Evolutionary conservation across 2,329 filamentous ascomycete genomes (phyloP).

Genomic region (Apiospora aurea): DNA sequence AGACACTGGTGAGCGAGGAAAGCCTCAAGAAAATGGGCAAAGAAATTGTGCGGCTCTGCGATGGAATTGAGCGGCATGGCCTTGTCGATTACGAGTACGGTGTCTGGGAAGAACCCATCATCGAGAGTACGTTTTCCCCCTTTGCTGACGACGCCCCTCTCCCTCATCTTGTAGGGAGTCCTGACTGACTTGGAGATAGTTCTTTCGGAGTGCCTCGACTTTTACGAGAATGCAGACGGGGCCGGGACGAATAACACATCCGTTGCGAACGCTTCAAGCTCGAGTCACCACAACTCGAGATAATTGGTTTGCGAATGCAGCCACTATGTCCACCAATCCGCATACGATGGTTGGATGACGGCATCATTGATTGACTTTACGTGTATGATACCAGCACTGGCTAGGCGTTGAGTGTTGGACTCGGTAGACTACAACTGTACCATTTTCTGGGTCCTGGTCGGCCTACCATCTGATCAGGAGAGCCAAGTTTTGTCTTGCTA

Average conservation of each 20-base stretch:
- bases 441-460: slow-evolving; percentile 19
- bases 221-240: slow-evolving; percentile 51
- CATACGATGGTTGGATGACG: slow-evolving; percentile 1
- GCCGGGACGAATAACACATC: slow-evolving; percentile 40
- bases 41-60: slow-evolving; percentile 82
- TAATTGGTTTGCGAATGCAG: background rate
- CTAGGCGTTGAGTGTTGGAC: slow-evolving; percentile 22
- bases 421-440: slow-evolving; percentile 18
- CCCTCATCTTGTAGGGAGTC: background rate
- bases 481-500: background rate
- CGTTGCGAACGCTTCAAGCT: slow-evolving; percentile 32
- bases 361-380: slow-evolving; percentile 22
- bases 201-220: slow-evolving; percentile 50
- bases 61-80: slow-evolving; percentile 88
- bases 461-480: background rate
- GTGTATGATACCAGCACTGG: slow-evolving; percentile 24
- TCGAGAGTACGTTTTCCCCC: slow-evolving; percentile 68
- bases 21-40: slow-evolving; percentile 80
- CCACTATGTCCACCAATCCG: background rate
- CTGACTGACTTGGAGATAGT: slow-evolving; percentile 35
- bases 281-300: slow-evolving; percentile 29
- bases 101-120: slow-evolving; percentile 93
- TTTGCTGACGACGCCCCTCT: background rate
- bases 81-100: slow-evolving; percentile 97
- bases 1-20: slow-evolving; percentile 71